Evolutionary conservation across 1,284 basidiomycete genomes (phyloP).

Genomic region (Ganoderma multipileum): DNA sequence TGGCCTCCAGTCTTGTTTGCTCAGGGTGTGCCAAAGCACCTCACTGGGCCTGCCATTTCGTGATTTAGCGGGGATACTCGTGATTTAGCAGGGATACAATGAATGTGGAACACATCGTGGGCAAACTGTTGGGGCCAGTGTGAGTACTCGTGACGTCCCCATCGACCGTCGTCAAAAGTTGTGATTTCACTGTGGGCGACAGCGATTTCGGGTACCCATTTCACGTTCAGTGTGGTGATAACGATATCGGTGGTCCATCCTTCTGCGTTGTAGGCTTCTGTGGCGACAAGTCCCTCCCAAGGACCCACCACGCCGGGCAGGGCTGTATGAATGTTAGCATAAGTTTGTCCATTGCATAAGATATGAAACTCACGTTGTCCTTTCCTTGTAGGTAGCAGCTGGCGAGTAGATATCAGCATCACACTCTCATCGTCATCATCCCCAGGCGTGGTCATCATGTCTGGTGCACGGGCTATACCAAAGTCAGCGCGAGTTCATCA

Average conservation of each 20-base stretch:
- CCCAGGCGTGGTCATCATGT: no score
- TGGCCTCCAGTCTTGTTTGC: background rate
- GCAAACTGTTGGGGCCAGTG: constrained; percentile 1
- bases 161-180: constrained; percentile 5
- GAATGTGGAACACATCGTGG: background rate
- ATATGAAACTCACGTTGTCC: background rate
- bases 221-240: background rate
- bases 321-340: background rate
- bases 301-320: background rate
- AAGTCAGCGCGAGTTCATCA: no score
- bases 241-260: background rate
- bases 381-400: background rate
- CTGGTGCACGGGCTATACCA: no score
- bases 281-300: background rate
- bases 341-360: no score
- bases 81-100: no score
- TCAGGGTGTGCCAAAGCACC: background rate
- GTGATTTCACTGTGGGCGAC: constrained; percentile 10
- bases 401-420: no score
- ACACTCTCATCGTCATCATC: no score
- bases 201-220: constrained; percentile 1
- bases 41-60: background rate
- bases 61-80: background rate
- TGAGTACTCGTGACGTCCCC: constrained; percentile 9
- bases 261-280: background rate